Conservation (phyloP, 2,329 filamentous ascomycete genomes). For the Magnaporthiopsis incrustans region DNA sequence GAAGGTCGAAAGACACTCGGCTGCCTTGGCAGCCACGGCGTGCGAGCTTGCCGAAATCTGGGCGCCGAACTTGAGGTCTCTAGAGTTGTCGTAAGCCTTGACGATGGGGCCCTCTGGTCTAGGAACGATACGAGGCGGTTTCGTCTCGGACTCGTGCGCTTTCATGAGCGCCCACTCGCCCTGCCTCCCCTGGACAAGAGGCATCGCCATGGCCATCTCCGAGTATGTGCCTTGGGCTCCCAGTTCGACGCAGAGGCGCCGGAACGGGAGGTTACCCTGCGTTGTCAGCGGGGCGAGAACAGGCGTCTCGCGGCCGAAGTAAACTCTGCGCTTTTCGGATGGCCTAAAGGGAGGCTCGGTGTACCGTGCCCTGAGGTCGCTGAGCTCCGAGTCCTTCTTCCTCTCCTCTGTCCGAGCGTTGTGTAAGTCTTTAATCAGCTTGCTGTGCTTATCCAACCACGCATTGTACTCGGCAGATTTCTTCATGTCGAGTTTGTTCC, state of each 20-base stretch:
- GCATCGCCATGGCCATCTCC: constrained; percentile 93
- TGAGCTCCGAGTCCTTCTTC: constrained; percentile 18
- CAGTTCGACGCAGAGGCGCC: constrained; percentile 78
- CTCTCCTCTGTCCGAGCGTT: constrained; percentile 18
- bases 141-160: constrained; percentile 75
- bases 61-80: constrained; percentile 81
- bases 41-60: constrained; percentile 92
- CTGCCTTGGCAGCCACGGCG: constrained; percentile 81
- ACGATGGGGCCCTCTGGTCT: constrained; percentile 45
- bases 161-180: constrained; percentile 93
- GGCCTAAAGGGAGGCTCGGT: constrained; percentile 81
- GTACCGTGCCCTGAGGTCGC: constrained; percentile 58
- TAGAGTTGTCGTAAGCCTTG: constrained; percentile 70
- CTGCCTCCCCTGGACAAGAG: constrained; percentile 81
- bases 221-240: constrained; percentile 94
- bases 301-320: constrained; percentile 91
- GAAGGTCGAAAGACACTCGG: constrained; percentile 68
- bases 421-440: constrained; percentile 38
- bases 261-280: constrained; percentile 92
- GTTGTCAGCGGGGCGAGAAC: constrained; percentile 92
- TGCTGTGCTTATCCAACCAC: constrained; percentile 65
- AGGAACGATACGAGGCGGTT: constrained; percentile 59
- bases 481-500: constrained; percentile 61
- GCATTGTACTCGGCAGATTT: constrained; percentile 68
- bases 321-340: constrained; percentile 87